Evolutionary conservation across 768 basidiomycete species (phyloP).

Genomic region (Boletus pseudopeckii): DNA sequence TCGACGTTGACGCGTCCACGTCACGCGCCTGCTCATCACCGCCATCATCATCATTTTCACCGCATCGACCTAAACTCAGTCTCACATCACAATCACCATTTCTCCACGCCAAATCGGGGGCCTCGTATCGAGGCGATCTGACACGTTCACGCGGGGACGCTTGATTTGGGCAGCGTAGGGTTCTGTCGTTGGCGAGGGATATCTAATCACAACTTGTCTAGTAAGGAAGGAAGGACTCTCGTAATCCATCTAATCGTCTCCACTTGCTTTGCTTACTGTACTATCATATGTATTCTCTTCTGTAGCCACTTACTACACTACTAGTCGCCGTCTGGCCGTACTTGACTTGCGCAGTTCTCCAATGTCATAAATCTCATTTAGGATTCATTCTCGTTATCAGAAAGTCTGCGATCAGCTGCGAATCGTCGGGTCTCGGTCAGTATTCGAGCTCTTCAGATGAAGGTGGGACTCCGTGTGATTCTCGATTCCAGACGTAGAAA

Average conservation of each 20-base stretch:
- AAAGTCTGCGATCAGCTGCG: background rate
- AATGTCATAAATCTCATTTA: no score
- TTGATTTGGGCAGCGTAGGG: slow-evolving; percentile 6
- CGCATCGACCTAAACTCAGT: no score
- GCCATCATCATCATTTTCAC: background rate
- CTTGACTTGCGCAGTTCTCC: no score
- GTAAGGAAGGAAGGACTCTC: slow-evolving; percentile 18
- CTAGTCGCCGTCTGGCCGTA: background rate
- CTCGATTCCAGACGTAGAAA: background rate
- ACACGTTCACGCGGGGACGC: background rate
- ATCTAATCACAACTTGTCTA: slow-evolving; percentile 18
- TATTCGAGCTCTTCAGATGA: background rate
- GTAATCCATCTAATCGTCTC: slow-evolving; percentile 15
- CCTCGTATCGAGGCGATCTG: slow-evolving; percentile 10
- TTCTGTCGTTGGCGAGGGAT: background rate
- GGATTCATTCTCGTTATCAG: background rate
- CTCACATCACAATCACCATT: background rate
- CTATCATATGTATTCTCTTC: slow-evolving; percentile 1
- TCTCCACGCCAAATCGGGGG: slow-evolving; percentile 1
- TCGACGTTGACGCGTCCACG: slow-evolving; percentile 2
- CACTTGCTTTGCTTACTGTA: slow-evolving; percentile 6
- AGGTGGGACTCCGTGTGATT: background rate
- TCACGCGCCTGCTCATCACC: no score
- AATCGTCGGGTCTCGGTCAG: background rate
- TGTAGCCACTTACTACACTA: slow-evolving; percentile 19